These are phyloP conservation scores for Laetiporus sulphureus DNA, from an alignment of 1,284 basidiomycete genomes.

Conservation along the genomic window DNA sequence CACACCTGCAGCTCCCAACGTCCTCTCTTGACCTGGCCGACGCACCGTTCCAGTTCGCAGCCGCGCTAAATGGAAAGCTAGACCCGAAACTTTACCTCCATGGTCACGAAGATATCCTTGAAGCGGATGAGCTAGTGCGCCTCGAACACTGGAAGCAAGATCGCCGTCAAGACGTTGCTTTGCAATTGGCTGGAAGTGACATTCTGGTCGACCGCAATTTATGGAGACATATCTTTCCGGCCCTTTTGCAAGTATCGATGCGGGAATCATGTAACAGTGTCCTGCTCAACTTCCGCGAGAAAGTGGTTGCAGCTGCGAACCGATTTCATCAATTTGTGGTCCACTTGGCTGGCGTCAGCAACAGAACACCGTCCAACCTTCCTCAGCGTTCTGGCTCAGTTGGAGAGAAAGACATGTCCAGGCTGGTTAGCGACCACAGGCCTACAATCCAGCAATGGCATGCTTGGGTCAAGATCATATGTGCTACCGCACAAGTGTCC, in stretches of 20 bases:
- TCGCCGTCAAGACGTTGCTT: conserved; percentile 41
- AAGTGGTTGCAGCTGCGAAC: conserved; percentile 55
- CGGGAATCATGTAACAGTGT: conserved; percentile 39
- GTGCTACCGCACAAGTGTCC: conserved; percentile 68
- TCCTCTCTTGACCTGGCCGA: conserved; percentile 20
- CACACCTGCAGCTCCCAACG: conserved; percentile 32
- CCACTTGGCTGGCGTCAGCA: conserved; percentile 60
- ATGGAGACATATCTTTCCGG: conserved; percentile 67
- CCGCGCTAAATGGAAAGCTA: conserved; percentile 42
- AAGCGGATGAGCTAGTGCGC: conserved; percentile 48
- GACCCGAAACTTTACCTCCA: conserved; percentile 40
- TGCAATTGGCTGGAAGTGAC: conserved; percentile 63
- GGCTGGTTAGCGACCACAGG: conserved; percentile 55
- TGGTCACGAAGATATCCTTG: conserved; percentile 63
- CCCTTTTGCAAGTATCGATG: conserved; percentile 50
- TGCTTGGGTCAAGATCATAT: conserved; percentile 79
- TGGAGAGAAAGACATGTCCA: conserved; percentile 44
- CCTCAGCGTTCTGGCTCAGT: conserved; percentile 31
- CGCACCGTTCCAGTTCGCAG: conserved; percentile 36
- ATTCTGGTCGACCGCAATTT: conserved; percentile 57
- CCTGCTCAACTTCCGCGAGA: conserved; percentile 49
- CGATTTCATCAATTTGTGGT: conserved; percentile 65
- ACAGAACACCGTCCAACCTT: conserved; percentile 37
- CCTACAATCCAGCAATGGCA: conserved; percentile 82
- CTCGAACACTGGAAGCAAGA: conserved; percentile 59